These are phyloP conservation scores for Conringia planisiliqua DNA, from an alignment of 345 rosid genomes.

Conservation along the genomic window DNA sequence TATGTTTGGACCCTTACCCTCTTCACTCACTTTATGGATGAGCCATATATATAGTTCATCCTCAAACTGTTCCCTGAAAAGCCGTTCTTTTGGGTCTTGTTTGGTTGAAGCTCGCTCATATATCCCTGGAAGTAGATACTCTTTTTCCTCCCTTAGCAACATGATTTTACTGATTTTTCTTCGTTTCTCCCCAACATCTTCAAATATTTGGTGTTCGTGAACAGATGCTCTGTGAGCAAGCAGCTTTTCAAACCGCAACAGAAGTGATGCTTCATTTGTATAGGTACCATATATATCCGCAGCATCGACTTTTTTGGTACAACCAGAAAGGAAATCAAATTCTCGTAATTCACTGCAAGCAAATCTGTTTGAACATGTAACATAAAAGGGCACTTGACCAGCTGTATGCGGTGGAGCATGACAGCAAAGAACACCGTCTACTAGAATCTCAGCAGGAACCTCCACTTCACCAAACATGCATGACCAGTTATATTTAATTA, in stretches of 20 bases:
- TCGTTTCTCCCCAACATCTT: constrained; percentile 50
- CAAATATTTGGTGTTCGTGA: constrained; percentile 29
- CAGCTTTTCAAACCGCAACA: constrained; percentile 50
- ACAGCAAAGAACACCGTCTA: constrained; percentile 77
- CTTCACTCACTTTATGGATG: constrained; percentile 62
- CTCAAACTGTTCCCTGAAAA: constrained; percentile 49
- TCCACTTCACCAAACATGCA: constrained; percentile 98
- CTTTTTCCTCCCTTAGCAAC: constrained; percentile 71
- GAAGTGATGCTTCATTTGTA: constrained; percentile 46
- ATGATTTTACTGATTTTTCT: constrained; percentile 50
- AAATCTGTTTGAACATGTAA: constrained; percentile 85
- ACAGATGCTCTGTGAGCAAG: constrained; percentile 43
- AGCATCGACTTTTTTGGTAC: constrained; percentile 42
- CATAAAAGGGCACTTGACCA: constrained; percentile 82
- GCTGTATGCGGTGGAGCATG: constrained; percentile 58
- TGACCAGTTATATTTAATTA: constrained; percentile 65
- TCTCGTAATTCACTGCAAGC: constrained; percentile 95
- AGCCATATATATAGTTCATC: constrained; percentile 78
- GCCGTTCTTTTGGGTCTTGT: constrained; percentile 35
- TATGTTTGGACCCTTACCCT: constrained; percentile 69
- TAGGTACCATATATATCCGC: constrained; percentile 38
- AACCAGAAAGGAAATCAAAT: constrained; percentile 64
- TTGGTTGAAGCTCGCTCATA: constrained; percentile 31
- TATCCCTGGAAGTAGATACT: constrained; percentile 36
- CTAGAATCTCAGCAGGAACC: constrained; percentile 77